Base-by-base conservation (phyloP, 164 flowering plant genomes). In the Umbilicus rupestris region DNA sequence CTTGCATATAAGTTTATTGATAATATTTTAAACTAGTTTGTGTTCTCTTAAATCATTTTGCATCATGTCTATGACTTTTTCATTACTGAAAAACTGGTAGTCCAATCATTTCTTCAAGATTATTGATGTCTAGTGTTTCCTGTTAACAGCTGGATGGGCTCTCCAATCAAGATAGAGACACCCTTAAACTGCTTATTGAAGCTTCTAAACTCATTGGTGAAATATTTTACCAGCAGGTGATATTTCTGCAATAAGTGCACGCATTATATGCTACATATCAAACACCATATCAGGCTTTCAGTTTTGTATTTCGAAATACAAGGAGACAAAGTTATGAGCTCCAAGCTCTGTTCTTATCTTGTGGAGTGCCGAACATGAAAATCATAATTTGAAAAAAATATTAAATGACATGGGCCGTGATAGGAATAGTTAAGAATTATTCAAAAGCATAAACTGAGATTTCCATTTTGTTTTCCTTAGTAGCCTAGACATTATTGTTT, bases 191-290 rank as follows among this genome's bases (percentile, higher is more conserved):
- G 64, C 67, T 90, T 62, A 63, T 93, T 65, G 80, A 84, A 79
- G 96, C 97, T 69, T 94, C 96, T 41, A 76, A 20, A 70, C 65
- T 89, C 29, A 83, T 93, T 68, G 96, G 90, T 71, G 89, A 90
- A 16, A 85, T 93, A 64, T 93, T 88, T 73, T 73, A 79, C 75
- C 71, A 69, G 68, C 98, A 93, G 97, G 98, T 91, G 55, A 42
- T 67, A 63, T 50, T 35, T 41, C 35, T 45, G 65, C 19, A 9
- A 39, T n/a, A 10, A 1, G 16, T 3, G 1, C 64, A 28, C 15
- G 7, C 19, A 8, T n/a, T 17, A n/a, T 28, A 62, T 37, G 11
- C 2, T 31, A 31, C 0, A 31, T n/a, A 3, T 62, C 20, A 12
- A 17, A 62, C 37, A 30, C 33, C 60, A 11, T 55, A 55, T 37